phyloP scores from a whole-genome alignment of 306 rosid species.

The Canavalia ensiformis region DNA sequence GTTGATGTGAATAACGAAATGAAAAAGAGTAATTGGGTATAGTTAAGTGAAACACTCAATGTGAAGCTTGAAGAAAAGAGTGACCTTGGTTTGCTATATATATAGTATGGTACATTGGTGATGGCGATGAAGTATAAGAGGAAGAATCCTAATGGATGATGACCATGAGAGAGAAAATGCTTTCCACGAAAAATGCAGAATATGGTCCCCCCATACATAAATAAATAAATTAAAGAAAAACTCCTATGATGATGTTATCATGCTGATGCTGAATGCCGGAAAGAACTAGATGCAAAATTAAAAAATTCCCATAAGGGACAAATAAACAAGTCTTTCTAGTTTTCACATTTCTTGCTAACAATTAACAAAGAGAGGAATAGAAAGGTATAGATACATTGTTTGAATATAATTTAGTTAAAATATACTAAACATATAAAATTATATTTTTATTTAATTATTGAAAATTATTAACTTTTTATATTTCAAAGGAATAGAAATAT shows the following conservation, averaged over 20 bases:
- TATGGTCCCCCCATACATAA: constrained; percentile 20
- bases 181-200: constrained; percentile 25
- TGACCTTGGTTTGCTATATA: constrained; percentile 3
- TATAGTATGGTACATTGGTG: constrained; percentile 32
- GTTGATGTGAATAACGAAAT: constrained; percentile 26
- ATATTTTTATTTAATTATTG: no score
- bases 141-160: constrained; percentile 15
- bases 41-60: background rate
- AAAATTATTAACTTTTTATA: no score
- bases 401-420: no score
- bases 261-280: background rate
- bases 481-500: no score
- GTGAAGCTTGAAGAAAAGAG: background rate
- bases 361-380: background rate
- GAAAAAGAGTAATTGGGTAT: background rate
- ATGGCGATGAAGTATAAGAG: background rate
- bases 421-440: no score
- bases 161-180: constrained; percentile 31
- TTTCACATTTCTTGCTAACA: background rate
- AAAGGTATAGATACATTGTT: no score
- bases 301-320: background rate
- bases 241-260: constrained; percentile 20
- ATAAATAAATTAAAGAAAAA: background rate
- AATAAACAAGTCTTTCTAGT: background rate
- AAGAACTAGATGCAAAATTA: background rate